Evolutionary conservation across 805 yeast species (phyloP).

Genomic region (Yarrowia alimentaria): DNA sequence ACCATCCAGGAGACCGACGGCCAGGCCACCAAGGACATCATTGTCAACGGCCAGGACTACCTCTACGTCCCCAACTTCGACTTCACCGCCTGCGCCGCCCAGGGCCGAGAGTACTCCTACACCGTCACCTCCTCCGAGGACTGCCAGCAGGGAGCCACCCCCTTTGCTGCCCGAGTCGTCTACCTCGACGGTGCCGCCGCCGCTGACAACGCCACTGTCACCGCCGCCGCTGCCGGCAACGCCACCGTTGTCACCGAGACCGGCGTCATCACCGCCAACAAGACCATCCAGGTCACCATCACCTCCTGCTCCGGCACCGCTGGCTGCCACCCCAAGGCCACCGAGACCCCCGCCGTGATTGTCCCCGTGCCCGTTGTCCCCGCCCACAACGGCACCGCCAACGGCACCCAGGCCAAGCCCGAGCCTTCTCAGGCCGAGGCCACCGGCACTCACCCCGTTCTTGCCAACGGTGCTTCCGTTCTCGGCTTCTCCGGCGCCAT

Average conservation of each 20-base stretch:
- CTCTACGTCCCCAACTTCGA: too few species aligned
- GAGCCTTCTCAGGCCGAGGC: constrained; percentile 12
- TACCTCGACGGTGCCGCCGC: background rate
- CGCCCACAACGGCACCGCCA: constrained; percentile 5
- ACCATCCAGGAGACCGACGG: too few species aligned
- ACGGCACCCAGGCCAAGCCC: constrained; percentile 22
- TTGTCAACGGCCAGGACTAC: too few species aligned
- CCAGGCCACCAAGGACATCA: too few species aligned
- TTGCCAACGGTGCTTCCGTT: constrained; percentile 9
- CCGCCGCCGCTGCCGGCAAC: background rate
- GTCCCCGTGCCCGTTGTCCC: constrained; percentile 7
- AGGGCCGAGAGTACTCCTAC: too few species aligned
- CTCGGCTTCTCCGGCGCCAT: constrained; percentile 10
- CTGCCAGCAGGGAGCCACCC: too few species aligned
- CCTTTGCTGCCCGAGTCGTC: too few species aligned
- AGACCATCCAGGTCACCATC: constrained; percentile 24
- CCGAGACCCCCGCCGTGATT: constrained; percentile 3
- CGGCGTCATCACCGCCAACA: constrained; percentile 21
- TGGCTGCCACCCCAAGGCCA: constrained; percentile 5
- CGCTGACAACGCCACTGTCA: background rate
- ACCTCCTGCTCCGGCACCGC: constrained; percentile 15
- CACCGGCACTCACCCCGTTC: background rate
- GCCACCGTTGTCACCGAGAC: constrained; percentile 16
- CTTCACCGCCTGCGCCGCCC: too few species aligned
- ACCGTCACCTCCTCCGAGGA: too few species aligned